Percentiles rank a stretch among this genome's conserved stretches.
These are phyloP conservation scores for Huntiella moniliformis DNA, from an alignment of 2,329 filamentous ascomycete genomes.

Conservation along the genomic window DNA sequence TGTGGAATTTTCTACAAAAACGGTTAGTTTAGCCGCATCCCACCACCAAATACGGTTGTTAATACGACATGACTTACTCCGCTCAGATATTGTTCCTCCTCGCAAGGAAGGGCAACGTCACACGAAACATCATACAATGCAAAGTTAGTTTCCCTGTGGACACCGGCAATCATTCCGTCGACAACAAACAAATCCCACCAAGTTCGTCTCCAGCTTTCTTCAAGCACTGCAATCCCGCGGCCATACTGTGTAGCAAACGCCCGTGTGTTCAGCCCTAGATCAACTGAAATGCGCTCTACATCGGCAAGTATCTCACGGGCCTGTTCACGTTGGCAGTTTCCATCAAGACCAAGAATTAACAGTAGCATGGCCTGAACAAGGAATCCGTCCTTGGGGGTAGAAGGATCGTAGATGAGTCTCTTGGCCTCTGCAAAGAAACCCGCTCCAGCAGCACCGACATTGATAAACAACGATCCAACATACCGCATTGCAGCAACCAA, in stretches of 20 bases:
- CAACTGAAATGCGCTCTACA: conserved; percentile 52
- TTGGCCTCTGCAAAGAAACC: conserved; percentile 40
- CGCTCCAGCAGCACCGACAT: conserved; percentile 26
- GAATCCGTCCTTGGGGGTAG: conserved; percentile 35
- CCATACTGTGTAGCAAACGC: conserved; percentile 48
- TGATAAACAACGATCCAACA: conserved; percentile 36
- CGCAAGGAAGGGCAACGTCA: conserved; percentile 60
- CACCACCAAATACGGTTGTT: conserved; percentile 5
- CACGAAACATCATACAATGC: conserved; percentile 46
- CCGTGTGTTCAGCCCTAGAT: conserved; percentile 55
- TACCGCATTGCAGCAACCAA: conserved; percentile 36
- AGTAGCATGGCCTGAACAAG: conserved; percentile 62
- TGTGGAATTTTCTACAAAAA: conserved; percentile 32
- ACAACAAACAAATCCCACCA: conserved; percentile 80
- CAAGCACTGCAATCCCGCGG: conserved; percentile 44
- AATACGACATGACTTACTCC: conserved; percentile 27
- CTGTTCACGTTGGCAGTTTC: conserved; percentile 50
- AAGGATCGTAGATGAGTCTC: conserved; percentile 26
- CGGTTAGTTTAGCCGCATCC: background rate
- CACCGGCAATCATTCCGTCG: conserved; percentile 67
- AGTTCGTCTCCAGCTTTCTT: conserved; percentile 71
- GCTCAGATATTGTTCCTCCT: conserved; percentile 52
- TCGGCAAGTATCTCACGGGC: conserved; percentile 48
- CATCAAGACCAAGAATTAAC: conserved; percentile 60
- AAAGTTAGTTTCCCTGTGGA: conserved; percentile 55